phyloP scores from a whole-genome alignment of 495 filamentous ascomycete genomes.

The Penicillium subrubescens region DNA sequence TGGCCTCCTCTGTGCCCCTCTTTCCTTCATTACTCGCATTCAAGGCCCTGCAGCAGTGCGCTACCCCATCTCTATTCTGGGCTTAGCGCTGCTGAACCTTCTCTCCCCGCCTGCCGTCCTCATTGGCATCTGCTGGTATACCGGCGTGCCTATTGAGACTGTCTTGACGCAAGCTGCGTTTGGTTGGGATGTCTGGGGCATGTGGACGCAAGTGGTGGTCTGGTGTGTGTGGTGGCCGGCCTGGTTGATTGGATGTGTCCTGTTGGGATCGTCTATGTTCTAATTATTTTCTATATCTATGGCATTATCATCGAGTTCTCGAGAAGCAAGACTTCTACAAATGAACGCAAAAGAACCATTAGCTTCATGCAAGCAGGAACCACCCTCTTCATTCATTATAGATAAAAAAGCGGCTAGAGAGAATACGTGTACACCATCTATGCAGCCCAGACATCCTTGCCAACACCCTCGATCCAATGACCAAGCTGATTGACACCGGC shows the following conservation, averaged over 20 bases:
- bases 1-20: constrained; percentile 73
- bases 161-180: constrained; percentile 78
- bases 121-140: constrained; percentile 52
- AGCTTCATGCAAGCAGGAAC: constrained; percentile 9
- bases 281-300: constrained; percentile 13
- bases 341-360: background rate
- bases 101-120: constrained; percentile 69
- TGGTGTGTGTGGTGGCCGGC: constrained; percentile 99
- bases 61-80: constrained; percentile 25
- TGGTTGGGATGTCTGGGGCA: constrained; percentile 88
- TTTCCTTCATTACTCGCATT: constrained; percentile 68
- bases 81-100: constrained; percentile 51
- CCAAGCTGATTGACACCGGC: constrained; percentile 90
- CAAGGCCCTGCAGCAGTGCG: constrained; percentile 29
- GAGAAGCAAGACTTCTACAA: background rate
- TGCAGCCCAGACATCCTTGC: constrained; percentile 89
- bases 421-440: constrained; percentile 40
- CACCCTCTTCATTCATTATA: constrained; percentile 33
- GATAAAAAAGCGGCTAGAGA: constrained; percentile 21
- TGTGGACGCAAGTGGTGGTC: constrained; percentile 86
- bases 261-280: constrained; percentile 48
- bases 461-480: constrained; percentile 89
- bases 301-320: background rate
- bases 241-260: constrained; percentile 71
- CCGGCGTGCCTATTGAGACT: constrained; percentile 50